These are phyloP conservation scores for Niebla homalea DNA, from an alignment of 495 filamentous ascomycete genomes.

Conservation along the genomic window DNA sequence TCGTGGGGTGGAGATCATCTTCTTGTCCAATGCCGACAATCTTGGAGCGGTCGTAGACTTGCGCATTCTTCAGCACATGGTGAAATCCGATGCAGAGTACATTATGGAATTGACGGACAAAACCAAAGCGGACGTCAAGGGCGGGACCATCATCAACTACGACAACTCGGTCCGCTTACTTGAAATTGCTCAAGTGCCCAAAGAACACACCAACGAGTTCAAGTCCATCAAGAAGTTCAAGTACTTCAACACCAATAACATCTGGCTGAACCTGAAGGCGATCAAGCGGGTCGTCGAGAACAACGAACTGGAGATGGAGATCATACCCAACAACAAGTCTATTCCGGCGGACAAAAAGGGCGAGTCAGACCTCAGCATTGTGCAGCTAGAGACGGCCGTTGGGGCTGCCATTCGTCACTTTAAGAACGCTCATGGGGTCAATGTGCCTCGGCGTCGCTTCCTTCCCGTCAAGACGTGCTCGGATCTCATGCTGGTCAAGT, in stretches of 20 bases:
- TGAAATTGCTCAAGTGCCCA: conserved; percentile 99
- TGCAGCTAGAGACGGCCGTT: conserved; percentile 97
- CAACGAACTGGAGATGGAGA: conserved; percentile 98
- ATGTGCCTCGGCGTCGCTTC: conserved; percentile 95
- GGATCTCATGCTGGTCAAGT: conserved; percentile 99
- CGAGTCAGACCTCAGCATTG: conserved; percentile 91
- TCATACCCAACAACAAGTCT: conserved; percentile 98
- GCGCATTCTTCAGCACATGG: conserved; percentile 97
- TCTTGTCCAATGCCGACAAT: conserved; percentile 99
- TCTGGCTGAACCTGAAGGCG: conserved; percentile 96
- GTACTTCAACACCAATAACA: conserved; percentile 99
- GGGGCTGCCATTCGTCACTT: conserved; percentile 98
- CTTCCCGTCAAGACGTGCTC: conserved; percentile 99
- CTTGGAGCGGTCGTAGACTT: conserved; percentile 94
- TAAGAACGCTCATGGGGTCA: conserved; percentile 96
- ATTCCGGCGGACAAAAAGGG: conserved; percentile 99
- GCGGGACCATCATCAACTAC: conserved; percentile 99
- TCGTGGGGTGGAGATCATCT: conserved; percentile 92
- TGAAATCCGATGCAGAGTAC: conserved; percentile 88
- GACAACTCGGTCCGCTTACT: conserved; percentile 91
- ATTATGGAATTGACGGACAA: conserved; percentile 99
- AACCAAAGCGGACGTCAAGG: conserved; percentile 99
- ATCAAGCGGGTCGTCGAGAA: conserved; percentile 98
- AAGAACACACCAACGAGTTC: conserved; percentile 99
- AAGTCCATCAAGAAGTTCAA: conserved; percentile 99